Base-by-base conservation (phyloP, 129 eudicot genomes). In the Ambrosia artemisiifolia region DNA sequence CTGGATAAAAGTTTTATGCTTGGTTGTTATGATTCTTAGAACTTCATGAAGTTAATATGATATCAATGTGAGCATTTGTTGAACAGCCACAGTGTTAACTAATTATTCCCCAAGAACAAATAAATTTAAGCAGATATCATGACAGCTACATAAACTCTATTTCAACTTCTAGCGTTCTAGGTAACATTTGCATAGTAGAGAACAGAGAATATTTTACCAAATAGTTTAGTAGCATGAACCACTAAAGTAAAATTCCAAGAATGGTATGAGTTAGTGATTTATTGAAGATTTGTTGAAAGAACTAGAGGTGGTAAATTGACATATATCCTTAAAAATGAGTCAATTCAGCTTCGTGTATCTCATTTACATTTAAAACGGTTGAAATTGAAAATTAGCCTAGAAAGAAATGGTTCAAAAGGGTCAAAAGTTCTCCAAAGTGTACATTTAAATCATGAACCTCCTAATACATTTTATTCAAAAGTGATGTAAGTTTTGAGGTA, bases 21-120 rank as follows among this genome's bases (percentile, higher is more conserved):
- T 44, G 71, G 17, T 46, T 35, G 55, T 43, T 65, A 65, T 42
- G 69, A 65, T 43, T 65, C 54, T 49, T 65, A 19, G 55, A 55
- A 55, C 13, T 19, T 11, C 24, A 28, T 18, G 63, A 55, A 55
- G 63, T 14, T 55, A 55, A 20, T 2, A 42, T 65, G 70, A 43
- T 40, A 67, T 46, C 13, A 24, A 35, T 4, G 19, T 43, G 70
- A 43, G 35, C 13, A 43, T 19, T 42, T 19, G 56, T 65, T 46
- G 53, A 65, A 19, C 18, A 36, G 43, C 70, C 47, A 14, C 14
- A 28, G 13, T 18, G 33, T 19, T 18, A 54, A 54, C 61, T 54
- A 19, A 19, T 7, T 67, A 46, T 67, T 67, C 57, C 17, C n/a
- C 43, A 47, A 47, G 11, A 24, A 46, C 24, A 67, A 46, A 67